Conservation (phyloP, 208 protist genomes). For the Acanthamoeba triangularis region DNA sequence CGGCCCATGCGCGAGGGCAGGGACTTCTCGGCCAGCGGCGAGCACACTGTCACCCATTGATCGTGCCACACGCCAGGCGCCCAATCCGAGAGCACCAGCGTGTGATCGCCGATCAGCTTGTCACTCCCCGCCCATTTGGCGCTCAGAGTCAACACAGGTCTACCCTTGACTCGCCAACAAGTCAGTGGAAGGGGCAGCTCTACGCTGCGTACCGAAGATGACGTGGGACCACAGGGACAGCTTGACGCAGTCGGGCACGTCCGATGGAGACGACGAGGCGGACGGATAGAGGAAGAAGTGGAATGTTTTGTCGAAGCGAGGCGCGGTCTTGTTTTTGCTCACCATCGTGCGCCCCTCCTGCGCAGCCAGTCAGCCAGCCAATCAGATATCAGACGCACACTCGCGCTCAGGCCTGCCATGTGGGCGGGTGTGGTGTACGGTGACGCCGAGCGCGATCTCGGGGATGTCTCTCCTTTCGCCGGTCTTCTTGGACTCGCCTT, state of each 20-base stretch:
- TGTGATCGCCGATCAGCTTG: conserved; percentile 15
- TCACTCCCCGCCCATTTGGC: background rate
- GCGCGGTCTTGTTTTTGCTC: background rate
- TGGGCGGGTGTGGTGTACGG: background rate
- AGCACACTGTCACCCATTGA: conserved; percentile 3
- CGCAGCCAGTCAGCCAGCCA: no score
- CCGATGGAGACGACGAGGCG: background rate
- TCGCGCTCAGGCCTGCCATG: background rate
- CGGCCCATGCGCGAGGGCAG: conserved; percentile 34
- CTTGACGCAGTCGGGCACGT: conserved; percentile 53
- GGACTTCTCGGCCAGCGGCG: background rate
- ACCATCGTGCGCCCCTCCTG: background rate
- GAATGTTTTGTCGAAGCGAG: background rate
- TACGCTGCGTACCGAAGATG: background rate
- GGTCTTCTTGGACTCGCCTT: background rate
- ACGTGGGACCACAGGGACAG: background rate
- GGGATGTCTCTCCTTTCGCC: background rate
- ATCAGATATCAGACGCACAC: background rate
- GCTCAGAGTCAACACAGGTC: background rate
- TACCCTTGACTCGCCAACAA: background rate
- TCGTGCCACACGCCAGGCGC: conserved; percentile 1
- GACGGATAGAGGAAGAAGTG: conserved; percentile 25
- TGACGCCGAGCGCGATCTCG: background rate
- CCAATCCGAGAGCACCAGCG: conserved; percentile 23
- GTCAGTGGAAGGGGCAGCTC: background rate